Evolutionary conservation across 441 rosid species (phyloP).

Genomic region (Raphanus hybrid): DNA sequence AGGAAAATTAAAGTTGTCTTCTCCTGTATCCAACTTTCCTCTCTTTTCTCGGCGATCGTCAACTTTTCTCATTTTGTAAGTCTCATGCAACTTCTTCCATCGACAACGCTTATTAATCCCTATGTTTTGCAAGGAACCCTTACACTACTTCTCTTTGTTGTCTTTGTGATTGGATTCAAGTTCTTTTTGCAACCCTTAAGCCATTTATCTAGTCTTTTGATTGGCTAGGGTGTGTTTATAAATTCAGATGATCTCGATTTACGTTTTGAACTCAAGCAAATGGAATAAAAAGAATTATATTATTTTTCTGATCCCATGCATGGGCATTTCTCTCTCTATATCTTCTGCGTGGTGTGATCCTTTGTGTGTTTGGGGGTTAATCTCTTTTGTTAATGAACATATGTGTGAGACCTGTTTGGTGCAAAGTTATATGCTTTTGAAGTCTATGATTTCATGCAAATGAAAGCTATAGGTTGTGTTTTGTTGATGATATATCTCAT

Average conservation of each 20-base stretch:
- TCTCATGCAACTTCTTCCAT: too few relatives aligned
- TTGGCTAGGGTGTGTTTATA: not conserved
- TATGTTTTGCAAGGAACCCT: not conserved
- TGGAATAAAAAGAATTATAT: not conserved
- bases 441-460: not conserved
- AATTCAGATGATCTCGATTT: not conserved
- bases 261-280: not conserved
- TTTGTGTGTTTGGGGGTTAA: not conserved
- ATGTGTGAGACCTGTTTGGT: not conserved
- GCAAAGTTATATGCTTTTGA: not conserved
- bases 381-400: not conserved
- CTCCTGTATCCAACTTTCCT: too few relatives aligned
- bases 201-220: not conserved
- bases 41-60: too few relatives aligned
- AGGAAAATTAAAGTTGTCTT: too few relatives aligned
- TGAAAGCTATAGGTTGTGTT: not conserved
- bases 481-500: not conserved
- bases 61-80: too few relatives aligned
- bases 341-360: not conserved
- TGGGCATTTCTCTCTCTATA: not conserved
- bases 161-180: not conserved
- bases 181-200: constrained; percentile 2
- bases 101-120: too few relatives aligned
- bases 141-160: not conserved
- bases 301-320: not conserved